Evolutionary conservation across 148 eudicot species (phyloP).

Genomic region (Amaranthus hypochondriacus): DNA sequence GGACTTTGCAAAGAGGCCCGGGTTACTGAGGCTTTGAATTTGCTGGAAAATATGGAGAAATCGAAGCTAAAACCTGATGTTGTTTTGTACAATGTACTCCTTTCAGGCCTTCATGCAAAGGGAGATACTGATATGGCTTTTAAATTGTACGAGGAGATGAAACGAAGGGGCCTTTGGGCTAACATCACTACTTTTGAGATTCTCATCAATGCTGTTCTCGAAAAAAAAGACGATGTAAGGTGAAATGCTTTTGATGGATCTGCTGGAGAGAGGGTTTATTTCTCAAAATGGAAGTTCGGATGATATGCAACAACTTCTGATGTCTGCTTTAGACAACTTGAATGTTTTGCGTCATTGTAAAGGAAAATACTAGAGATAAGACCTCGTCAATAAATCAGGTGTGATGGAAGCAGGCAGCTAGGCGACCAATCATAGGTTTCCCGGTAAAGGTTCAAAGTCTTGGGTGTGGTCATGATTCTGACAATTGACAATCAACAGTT

Average conservation of each 20-base stretch:
- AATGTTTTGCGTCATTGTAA: conserved; percentile 33
- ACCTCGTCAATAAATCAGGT: neutral
- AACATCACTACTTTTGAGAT: conserved; percentile 51
- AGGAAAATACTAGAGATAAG: conserved; percentile 5
- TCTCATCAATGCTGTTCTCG: conserved; percentile 45
- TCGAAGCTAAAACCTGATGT: conserved; percentile 57
- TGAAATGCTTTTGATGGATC: conserved; percentile 51
- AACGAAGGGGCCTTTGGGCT: conserved; percentile 53
- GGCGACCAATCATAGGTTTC: neutral
- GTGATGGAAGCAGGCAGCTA: neutral
- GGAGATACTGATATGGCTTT: conserved; percentile 53
- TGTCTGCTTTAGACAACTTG: conserved; percentile 43
- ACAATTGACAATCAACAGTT: too few relatives aligned
- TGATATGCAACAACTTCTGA: conserved; percentile 33
- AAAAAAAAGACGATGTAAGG: conserved; percentile 34
- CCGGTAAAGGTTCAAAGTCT: neutral
- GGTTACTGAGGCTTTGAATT: conserved; percentile 45
- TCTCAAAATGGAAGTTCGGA: conserved; percentile 27
- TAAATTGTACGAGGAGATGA: conserved; percentile 71
- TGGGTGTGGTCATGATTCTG: too few relatives aligned
- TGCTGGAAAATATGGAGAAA: conserved; percentile 48
- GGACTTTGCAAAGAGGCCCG: conserved; percentile 53
- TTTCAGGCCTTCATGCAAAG: conserved; percentile 48
- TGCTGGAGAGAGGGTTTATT: conserved; percentile 61
- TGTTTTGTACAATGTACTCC: conserved; percentile 68